These are phyloP conservation scores for Durio zibethinus DNA, from an alignment of 345 rosid species.

Conservation along the genomic window DNA sequence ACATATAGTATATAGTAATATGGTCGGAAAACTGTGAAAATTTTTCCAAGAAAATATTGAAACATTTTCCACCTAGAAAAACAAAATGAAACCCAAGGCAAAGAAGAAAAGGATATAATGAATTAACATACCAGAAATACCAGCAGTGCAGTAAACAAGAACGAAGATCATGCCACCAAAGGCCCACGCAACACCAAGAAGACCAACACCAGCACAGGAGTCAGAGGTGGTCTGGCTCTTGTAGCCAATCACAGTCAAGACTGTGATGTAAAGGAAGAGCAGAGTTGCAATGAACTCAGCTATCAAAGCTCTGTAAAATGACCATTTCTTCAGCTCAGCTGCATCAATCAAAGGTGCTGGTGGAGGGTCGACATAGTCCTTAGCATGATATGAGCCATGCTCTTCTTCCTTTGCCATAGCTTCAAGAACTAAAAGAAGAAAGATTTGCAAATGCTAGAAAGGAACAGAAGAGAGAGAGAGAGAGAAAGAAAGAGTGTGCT, in stretches of 20 bases:
- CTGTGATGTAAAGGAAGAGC: slow-evolving; percentile 64
- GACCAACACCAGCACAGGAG: slow-evolving; percentile 60
- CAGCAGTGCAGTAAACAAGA: slow-evolving; percentile 84
- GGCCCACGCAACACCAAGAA: slow-evolving; percentile 82
- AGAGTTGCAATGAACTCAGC: slow-evolving; percentile 84
- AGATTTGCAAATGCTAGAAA: background rate
- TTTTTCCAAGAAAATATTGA: background rate
- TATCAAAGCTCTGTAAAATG: slow-evolving; percentile 74
- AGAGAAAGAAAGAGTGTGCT: background rate
- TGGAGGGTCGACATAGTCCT: slow-evolving; percentile 79
- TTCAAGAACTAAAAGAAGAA: background rate
- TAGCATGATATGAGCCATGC: slow-evolving; percentile 46
- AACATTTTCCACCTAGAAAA: background rate
- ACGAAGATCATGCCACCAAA: slow-evolving; percentile 81
- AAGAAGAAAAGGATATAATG: background rate
- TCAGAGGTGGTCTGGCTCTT: slow-evolving; percentile 41
- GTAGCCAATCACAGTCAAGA: slow-evolving; percentile 73
- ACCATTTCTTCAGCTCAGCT: slow-evolving; percentile 61
- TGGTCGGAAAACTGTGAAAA: too few relatives aligned
- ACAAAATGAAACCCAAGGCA: background rate
- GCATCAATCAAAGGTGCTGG: slow-evolving; percentile 55
- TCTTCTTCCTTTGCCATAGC: slow-evolving; percentile 43
- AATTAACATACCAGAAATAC: slow-evolving; percentile 60
- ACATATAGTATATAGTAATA: too few relatives aligned
- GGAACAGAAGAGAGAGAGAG: background rate